A percentile compares a stretch with the other conserved stretches of the same genome.
Evolutionary conservation across 2,329 filamentous ascomycete genomes (phyloP).

Genomic region (Catunica adiposa): DNA sequence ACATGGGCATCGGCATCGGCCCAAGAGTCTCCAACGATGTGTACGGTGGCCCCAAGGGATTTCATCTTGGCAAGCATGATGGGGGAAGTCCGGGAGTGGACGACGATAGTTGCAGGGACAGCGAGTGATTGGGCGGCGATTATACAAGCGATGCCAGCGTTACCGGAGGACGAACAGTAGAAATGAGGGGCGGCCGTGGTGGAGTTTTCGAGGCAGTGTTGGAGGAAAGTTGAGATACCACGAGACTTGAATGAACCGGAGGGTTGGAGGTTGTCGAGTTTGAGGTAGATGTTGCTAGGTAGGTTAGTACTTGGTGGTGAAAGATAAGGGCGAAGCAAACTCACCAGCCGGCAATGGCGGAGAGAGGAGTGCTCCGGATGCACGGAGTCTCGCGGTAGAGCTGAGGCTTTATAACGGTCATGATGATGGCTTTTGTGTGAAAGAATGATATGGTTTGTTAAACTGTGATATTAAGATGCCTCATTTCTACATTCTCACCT

Average conservation of each 20-base stretch:
- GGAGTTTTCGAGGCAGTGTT: background rate
- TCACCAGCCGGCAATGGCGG: conserved; percentile 55
- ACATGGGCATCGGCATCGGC: conserved; percentile 53
- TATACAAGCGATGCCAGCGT: conserved; percentile 70
- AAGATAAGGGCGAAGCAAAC: conserved; percentile 16
- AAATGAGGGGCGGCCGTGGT: conserved; percentile 38
- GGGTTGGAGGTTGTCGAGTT: conserved; percentile 68
- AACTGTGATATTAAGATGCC: too few species aligned
- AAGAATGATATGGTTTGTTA: too few species aligned
- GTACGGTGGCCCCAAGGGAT: conserved; percentile 50
- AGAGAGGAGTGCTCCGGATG: conserved; percentile 48
- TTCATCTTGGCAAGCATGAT: conserved; percentile 57
- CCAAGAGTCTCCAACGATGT: conserved; percentile 52
- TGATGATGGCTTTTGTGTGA: too few species aligned
- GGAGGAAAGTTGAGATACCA: conserved; percentile 55
- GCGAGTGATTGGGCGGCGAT: conserved; percentile 49
- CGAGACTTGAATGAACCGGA: conserved; percentile 72
- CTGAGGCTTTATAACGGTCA: background rate
- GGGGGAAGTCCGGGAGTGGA: conserved; percentile 47
- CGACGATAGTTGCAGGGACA: conserved; percentile 56
- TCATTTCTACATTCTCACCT: too few species aligned
- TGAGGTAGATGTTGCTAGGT: conserved; percentile 56
- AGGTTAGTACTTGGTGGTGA: background rate
- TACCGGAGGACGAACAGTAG: conserved; percentile 67
- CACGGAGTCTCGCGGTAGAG: conserved; percentile 42